Conservation (phyloP, 1,284 basidiomycete genomes). For the Cutaneotrichosporon dermatis region DNA sequence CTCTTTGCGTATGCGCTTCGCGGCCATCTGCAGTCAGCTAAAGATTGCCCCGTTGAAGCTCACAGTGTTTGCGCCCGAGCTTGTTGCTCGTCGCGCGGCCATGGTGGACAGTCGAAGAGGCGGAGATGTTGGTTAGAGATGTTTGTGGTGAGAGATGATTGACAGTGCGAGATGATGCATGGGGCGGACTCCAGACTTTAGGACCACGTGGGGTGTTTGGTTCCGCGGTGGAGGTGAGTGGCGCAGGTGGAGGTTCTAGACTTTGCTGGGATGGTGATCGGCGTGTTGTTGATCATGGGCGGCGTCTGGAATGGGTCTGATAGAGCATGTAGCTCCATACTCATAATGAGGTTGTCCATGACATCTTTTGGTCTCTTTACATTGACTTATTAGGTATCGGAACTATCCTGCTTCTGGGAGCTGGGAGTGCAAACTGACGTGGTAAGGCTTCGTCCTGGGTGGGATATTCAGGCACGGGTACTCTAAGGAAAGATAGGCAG, state of each 20-base stretch:
- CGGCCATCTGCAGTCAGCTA: constrained; percentile 58
- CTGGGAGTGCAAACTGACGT: no score
- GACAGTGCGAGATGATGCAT: neutral
- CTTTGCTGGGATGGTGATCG: no score
- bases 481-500: no score
- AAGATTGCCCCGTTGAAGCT: neutral
- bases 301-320: no score
- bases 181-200: neutral
- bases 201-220: neutral
- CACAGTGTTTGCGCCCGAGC: constrained; percentile 1
- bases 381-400: no score
- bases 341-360: no score
- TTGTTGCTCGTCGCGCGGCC: constrained; percentile 5
- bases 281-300: no score
- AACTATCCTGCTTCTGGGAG: no score
- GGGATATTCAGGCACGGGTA: no score
- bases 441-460: no score
- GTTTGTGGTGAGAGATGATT: neutral
- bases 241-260: neutral
- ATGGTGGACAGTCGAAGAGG: neutral
- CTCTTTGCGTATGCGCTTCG: constrained; percentile 83
- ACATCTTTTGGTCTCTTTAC: no score
- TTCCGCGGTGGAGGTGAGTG: constrained; percentile 3
- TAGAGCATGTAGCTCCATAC: no score
- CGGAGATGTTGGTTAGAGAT: neutral